Evolutionary conservation across 139 green algal genomes (phyloP).

Genomic region (Closterium sp.): DNA sequence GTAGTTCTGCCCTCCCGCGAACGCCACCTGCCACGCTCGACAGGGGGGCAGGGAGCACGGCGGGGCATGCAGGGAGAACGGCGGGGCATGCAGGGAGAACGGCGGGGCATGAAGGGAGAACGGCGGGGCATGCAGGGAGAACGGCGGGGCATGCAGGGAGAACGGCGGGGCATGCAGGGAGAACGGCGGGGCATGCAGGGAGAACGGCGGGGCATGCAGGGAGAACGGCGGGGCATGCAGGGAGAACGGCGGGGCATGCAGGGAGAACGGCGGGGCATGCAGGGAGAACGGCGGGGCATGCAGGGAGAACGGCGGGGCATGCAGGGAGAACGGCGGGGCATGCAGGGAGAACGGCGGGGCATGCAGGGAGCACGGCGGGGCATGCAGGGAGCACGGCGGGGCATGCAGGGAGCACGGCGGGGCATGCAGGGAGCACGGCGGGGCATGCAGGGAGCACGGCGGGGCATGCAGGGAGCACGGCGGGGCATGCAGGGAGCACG

Average conservation of each 20-base stretch:
- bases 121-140: background rate
- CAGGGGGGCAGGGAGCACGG: background rate
- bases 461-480: background rate
- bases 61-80: background rate
- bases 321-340: background rate
- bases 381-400: background rate
- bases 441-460: background rate
- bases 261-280: background rate
- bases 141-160: background rate
- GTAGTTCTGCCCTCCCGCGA: background rate
- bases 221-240: background rate
- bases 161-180: background rate
- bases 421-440: background rate
- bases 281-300: background rate
- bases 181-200: background rate
- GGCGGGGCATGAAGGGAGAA: background rate
- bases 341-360: background rate
- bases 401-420: background rate
- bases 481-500: background rate
- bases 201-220: background rate
- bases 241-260: background rate
- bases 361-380: too few relatives aligned
- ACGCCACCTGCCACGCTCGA: slow-evolving; percentile 1
- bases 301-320: background rate
- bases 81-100: background rate